Base-by-base conservation (phyloP, 352 stramenopile genomes). In the Pythium volutum region DNA sequence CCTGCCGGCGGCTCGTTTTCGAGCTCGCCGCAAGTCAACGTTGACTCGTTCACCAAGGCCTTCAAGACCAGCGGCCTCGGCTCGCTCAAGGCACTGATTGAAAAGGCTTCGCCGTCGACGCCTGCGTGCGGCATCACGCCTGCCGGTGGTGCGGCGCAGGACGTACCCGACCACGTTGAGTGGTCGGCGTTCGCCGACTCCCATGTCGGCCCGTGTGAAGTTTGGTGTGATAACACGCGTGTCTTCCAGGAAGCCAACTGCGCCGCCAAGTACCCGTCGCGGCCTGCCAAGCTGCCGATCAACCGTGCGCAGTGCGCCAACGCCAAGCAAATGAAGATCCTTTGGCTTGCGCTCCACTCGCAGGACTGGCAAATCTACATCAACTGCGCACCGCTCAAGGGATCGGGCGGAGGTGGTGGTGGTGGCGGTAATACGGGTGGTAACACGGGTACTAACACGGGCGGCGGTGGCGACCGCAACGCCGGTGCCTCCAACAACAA, bases 1-100 rank as follows among this genome's bases (percentile, higher is more conserved):
- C 77, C 73, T 2, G 54, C 33, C 18, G 77, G 75, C 36, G 77
- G 76, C 68, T 80, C 75, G 52, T 87, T 67, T 60, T 62, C 48
- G 43, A 63, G 48, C 52, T 61, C 70, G 46, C 55, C 57, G 10
- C 31, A 51, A 29, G 58, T 59, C 27, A 76, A 73, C 66, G 48
- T 61, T n/a, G 45, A 64, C 42, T 59, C 69, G 43, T 76, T 64
- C 57, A 58, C 48, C 16, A 59, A 54, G 31, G 69, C 56, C 0
- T 71, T 76, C 55, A 71, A 73, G 55, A 14, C 49, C 9, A 66
- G 31, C 27, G 27, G 34, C 5, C 68, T 66, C 45, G 53, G 10
- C 33, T 74, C 71, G 23, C 48, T 83, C 53, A 69, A 42, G 8
- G 51, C 73, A 0, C 52, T 49, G 9, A 48, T 36, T 7, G 59